These are phyloP conservation scores for Lactifluus echinatus DNA, from an alignment of 768 basidiomycete species.

Conservation along the genomic window DNA sequence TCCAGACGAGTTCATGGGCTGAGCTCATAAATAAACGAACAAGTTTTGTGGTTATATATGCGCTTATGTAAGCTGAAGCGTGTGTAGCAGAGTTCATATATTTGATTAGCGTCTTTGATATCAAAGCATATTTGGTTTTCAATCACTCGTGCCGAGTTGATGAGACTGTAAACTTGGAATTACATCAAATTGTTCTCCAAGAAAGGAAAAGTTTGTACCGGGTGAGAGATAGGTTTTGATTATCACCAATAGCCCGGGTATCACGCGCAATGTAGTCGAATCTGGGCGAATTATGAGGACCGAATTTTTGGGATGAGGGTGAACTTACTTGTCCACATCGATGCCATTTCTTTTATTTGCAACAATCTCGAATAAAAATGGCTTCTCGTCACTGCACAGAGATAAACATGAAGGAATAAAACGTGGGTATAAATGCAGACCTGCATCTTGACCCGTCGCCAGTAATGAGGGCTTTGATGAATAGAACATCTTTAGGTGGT, in stretches of 20 bases:
- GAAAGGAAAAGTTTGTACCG: constrained; percentile 27
- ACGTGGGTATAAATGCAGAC: constrained; percentile 29
- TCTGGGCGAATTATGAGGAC: constrained; percentile 29
- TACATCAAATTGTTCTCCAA: not conserved
- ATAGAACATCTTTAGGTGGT: constrained; percentile 38
- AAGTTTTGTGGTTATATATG: constrained; percentile 77
- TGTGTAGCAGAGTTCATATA: constrained; percentile 65
- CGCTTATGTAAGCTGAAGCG: constrained; percentile 76
- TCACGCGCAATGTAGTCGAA: constrained; percentile 81
- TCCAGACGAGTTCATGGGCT: not conserved
- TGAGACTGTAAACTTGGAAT: constrained; percentile 38
- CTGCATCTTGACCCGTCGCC: constrained; percentile 45
- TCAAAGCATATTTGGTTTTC: constrained; percentile 70
- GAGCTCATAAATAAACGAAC: constrained; percentile 34
- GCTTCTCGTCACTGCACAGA: constrained; percentile 38
- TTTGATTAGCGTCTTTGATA: constrained; percentile 70
- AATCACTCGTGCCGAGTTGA: constrained; percentile 67
- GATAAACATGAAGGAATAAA: not conserved
- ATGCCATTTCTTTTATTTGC: constrained; percentile 75
- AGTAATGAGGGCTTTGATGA: constrained; percentile 74
- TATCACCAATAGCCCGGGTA: constrained; percentile 59
- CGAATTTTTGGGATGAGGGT: not conserved
- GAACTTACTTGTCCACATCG: constrained; percentile 73
- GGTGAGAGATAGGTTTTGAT: constrained; percentile 41
- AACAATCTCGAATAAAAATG: constrained; percentile 77